Evolutionary conservation across 768 basidiomycete species (phyloP).

Genomic region (Exidia glandulosa): DNA sequence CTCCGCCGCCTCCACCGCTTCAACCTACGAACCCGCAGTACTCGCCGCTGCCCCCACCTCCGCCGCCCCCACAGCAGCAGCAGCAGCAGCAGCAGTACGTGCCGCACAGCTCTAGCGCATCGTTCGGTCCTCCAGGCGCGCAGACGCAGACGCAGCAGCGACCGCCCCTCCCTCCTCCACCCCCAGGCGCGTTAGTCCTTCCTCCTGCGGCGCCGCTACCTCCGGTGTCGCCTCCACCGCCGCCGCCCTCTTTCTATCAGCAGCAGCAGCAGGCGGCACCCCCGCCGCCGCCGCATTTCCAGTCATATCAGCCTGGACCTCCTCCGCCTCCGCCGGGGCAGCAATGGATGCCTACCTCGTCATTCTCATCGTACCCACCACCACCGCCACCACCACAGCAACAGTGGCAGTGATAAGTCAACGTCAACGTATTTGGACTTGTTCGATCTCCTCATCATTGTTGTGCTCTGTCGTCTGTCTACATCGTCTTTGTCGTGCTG

Average conservation of each 20-base stretch:
- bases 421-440: too few relatives aligned
- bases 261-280: constrained; percentile 3
- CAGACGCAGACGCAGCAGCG: not conserved
- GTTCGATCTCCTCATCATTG: not conserved
- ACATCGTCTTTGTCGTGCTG: not conserved
- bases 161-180: not conserved
- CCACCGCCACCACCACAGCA: constrained; percentile 1
- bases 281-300: not conserved
- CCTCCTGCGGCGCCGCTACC: not conserved
- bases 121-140: not conserved
- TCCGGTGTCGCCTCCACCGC: constrained; percentile 2
- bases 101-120: not conserved
- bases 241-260: constrained; percentile 1
- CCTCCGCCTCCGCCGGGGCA: constrained; percentile 4
- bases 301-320: not conserved
- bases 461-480: not conserved
- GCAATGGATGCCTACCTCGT: not conserved
- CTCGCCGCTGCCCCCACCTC: not conserved
- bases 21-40: constrained; percentile 1
- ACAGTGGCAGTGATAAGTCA: not conserved
- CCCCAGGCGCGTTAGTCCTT: not conserved
- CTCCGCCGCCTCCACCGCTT: constrained; percentile 1
- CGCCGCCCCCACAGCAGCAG: not conserved
- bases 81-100: constrained; percentile 1
- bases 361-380: not conserved